Conservation (phyloP, 23 red algal genomes). For the Gracilariopsis chorda region DNA sequence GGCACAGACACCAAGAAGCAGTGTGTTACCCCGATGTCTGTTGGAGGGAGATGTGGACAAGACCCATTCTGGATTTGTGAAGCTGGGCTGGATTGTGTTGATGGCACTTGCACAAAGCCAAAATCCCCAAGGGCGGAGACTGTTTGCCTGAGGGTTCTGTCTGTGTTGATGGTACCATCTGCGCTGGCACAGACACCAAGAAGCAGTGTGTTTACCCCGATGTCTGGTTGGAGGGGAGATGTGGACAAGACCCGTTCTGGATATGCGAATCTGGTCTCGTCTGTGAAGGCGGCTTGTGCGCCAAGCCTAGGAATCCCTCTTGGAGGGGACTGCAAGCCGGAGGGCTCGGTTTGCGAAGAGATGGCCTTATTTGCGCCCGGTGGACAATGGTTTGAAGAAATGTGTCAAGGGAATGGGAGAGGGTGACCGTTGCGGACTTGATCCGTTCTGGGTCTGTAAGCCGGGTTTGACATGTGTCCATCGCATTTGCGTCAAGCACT, state of each 20-base stretch:
- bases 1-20: neutral
- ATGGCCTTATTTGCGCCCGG: neutral
- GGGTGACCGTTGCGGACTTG: neutral
- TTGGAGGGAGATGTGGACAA: neutral
- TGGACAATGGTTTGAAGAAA: neutral
- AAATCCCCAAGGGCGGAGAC: neutral
- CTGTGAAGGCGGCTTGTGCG: conserved; percentile 35
- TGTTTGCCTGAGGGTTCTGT: neutral
- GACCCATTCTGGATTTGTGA: neutral
- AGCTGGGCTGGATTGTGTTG: neutral
- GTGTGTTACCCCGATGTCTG: conserved; percentile 8
- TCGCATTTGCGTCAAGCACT: neutral
- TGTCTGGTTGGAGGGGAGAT: no score
- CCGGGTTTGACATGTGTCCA: conserved; percentile 1
- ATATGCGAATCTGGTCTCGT: neutral
- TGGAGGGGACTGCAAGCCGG: neutral
- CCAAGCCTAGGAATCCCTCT: neutral
- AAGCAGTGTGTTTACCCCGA: conserved; percentile 44
- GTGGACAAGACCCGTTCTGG: conserved; percentile 25
- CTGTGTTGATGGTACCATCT: neutral
- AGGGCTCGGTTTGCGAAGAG: neutral
- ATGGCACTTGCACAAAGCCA: neutral
- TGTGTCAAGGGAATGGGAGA: conserved; percentile 9
- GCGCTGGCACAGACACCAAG: neutral
- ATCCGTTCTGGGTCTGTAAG: conserved; percentile 19